Conservation (phyloP, 768 basidiomycete species). For the Lepiota venenata region DNA sequence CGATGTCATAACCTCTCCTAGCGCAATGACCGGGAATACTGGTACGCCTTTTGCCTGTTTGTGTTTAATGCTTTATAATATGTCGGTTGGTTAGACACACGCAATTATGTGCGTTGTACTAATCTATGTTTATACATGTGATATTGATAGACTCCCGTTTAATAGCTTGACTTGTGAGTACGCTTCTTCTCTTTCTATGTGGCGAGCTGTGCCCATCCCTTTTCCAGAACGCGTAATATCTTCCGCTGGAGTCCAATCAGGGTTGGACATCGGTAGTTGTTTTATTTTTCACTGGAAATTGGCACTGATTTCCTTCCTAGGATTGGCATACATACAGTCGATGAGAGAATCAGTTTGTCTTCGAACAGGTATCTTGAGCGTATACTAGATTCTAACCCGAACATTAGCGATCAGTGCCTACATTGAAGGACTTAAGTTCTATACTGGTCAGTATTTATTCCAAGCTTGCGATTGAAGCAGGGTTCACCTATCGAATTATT, state of each 20-base stretch:
- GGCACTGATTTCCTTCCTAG: conserved; percentile 8
- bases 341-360: conserved; percentile 26
- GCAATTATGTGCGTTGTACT: conserved; percentile 17
- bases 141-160: background rate
- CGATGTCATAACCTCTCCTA: conserved; percentile 23
- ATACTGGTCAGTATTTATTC: conserved; percentile 18
- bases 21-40: conserved; percentile 28
- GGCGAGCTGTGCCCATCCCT: background rate
- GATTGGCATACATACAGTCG: conserved; percentile 24
- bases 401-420: conserved; percentile 19
- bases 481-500: too few relatives aligned
- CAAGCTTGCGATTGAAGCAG: too few relatives aligned
- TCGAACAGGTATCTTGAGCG: background rate
- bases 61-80: background rate
- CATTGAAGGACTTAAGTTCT: conserved; percentile 25
- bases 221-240: conserved; percentile 22
- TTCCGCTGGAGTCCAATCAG: conserved; percentile 27
- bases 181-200: background rate
- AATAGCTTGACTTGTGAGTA: conserved; percentile 21
- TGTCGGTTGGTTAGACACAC: conserved; percentile 18
- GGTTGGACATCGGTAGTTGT: conserved; percentile 19
- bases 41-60: conserved; percentile 12
- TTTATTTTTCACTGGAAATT: background rate
- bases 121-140: background rate
- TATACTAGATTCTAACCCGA: background rate